These are phyloP conservation scores for Penicillium angulare DNA, from an alignment of 495 filamentous ascomycete genomes.

Conservation along the genomic window DNA sequence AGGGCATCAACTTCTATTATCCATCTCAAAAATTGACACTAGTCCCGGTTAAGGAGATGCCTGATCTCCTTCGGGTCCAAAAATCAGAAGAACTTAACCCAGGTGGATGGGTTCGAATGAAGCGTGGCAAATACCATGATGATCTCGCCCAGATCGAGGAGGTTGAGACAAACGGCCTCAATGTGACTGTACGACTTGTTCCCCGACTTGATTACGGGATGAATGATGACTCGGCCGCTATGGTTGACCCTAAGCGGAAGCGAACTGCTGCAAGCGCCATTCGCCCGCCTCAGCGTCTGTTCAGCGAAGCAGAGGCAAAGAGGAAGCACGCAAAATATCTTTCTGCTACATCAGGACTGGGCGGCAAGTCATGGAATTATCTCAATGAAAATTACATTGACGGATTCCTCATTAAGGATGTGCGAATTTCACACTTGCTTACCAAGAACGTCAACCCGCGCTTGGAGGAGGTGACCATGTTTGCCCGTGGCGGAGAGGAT, in stretches of 20 bases:
- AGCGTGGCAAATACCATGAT: conserved; percentile 76
- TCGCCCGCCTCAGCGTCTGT: conserved; percentile 85
- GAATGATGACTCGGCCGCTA: conserved; percentile 66
- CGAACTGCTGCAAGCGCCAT: conserved; percentile 55
- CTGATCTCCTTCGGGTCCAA: conserved; percentile 83
- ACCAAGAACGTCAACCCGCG: conserved; percentile 89
- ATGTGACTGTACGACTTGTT: conserved; percentile 80
- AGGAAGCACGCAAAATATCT: conserved; percentile 80
- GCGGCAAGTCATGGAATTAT: conserved; percentile 77
- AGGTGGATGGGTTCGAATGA: conserved; percentile 88
- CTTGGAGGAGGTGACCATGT: conserved; percentile 91
- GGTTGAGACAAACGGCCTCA: conserved; percentile 87
- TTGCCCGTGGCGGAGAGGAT: conserved; percentile 83
- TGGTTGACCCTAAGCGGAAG: conserved; percentile 72
- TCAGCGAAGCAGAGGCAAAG: conserved; percentile 90
- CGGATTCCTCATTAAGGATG: conserved; percentile 90
- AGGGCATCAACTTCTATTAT: conserved; percentile 83
- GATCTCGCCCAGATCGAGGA: conserved; percentile 94
- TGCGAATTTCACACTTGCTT: conserved; percentile 80
- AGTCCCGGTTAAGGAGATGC: conserved; percentile 97
- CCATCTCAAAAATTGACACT: conserved; percentile 77
- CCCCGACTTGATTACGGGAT: conserved; percentile 90
- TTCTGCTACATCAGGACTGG: conserved; percentile 49
- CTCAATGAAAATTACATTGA: conserved; percentile 85
- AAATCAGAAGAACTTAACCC: conserved; percentile 84